These are phyloP conservation scores for Solanum pimpinellifolium DNA, from an alignment of 257 asterid species.

Conservation along the genomic window DNA sequence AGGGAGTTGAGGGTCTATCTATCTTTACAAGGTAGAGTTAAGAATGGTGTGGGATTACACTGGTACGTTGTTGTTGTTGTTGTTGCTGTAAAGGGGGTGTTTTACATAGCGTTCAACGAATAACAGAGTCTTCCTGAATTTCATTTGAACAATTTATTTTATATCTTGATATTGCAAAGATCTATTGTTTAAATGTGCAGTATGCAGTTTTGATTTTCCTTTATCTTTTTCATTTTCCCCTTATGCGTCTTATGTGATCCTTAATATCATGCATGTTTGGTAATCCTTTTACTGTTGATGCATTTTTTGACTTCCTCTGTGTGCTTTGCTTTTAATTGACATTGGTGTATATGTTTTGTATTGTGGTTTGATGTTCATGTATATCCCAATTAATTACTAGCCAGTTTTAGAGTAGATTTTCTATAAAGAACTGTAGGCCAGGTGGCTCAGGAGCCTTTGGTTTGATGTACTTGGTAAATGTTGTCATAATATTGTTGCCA, in stretches of 20 bases:
- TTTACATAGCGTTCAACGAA: background rate
- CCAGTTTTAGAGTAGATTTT: background rate
- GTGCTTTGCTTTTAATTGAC: background rate
- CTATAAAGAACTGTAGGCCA: background rate
- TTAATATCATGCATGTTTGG: background rate
- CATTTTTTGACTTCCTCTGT: background rate
- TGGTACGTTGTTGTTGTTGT: background rate
- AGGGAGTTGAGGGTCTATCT: background rate
- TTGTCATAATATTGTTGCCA: background rate
- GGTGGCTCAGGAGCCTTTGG: background rate
- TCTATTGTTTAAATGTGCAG: background rate
- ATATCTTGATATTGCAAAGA: background rate
- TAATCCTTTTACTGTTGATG: background rate
- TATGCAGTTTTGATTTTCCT: background rate
- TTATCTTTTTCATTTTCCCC: background rate
- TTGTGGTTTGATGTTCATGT: background rate
- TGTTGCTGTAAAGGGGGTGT: background rate
- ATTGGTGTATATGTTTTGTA: background rate
- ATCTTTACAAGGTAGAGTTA: background rate
- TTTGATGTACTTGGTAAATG: background rate
- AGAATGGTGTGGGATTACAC: background rate
- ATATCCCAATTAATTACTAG: background rate
- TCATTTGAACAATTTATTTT: background rate
- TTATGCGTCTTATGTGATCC: background rate
- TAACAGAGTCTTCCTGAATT: background rate